These are phyloP conservation scores for Carallia brachiata DNA, from an alignment of 345 rosid species.

Conservation along the genomic window DNA sequence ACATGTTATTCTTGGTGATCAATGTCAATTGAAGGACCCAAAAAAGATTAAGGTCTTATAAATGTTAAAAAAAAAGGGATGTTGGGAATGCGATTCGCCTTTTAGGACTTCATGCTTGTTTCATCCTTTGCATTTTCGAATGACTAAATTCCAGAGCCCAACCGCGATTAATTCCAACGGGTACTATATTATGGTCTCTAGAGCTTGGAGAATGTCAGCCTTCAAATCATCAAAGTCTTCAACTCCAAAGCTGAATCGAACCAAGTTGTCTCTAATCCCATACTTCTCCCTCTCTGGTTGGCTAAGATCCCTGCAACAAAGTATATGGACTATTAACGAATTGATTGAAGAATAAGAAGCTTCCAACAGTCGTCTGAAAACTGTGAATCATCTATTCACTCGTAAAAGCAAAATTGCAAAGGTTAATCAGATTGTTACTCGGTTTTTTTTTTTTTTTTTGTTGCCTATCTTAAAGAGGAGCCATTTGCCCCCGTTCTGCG, in stretches of 20 bases:
- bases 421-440: too few species aligned
- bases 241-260: constrained; percentile 91
- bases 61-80: neutral
- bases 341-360: neutral
- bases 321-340: neutral
- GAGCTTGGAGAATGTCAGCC: constrained; percentile 87
- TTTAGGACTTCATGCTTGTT: constrained; percentile 61
- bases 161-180: neutral
- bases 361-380: too few species aligned
- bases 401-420: too few species aligned
- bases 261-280: constrained; percentile 86
- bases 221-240: constrained; percentile 91
- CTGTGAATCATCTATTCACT: too few species aligned
- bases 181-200: constrained; percentile 56
- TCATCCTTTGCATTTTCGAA: constrained; percentile 67
- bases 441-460: too few species aligned
- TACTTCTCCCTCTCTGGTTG: constrained; percentile 68
- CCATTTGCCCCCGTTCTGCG: too few species aligned
- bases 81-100: neutral
- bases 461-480: too few species aligned
- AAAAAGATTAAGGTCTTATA: neutral
- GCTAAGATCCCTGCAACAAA: constrained; percentile 71
- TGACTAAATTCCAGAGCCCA: neutral
- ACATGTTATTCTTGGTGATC: constrained; percentile 13
- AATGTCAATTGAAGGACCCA: constrained; percentile 23